phyloP scores from a whole-genome alignment of 257 asterid species.

The Penstemon newberryi region DNA sequence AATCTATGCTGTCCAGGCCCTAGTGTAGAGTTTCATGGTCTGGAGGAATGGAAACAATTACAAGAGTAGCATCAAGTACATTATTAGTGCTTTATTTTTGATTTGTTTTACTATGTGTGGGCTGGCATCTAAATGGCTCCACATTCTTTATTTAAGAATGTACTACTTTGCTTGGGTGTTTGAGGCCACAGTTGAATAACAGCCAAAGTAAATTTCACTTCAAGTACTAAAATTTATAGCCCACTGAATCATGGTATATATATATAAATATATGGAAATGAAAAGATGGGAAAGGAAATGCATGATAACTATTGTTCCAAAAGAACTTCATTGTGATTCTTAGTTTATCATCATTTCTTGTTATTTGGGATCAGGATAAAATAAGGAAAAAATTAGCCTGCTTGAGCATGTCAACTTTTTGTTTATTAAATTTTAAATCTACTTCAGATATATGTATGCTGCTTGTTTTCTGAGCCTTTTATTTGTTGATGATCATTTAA shows the following conservation, averaged over 20 bases:
- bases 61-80: background rate
- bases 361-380: conserved; percentile 17
- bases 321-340: background rate
- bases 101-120: conserved; percentile 5
- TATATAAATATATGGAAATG: background rate
- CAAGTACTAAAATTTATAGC: background rate
- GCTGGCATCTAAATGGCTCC: background rate
- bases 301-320: background rate
- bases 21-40: no score
- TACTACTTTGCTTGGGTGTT: conserved; percentile 4
- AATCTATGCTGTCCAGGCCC: no score
- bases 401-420: background rate
- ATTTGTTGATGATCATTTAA: conserved; percentile 19
- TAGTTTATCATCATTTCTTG: background rate
- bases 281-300: background rate
- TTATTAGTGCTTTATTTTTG: background rate
- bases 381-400: conserved; percentile 14
- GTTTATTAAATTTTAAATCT: background rate
- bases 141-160: conserved; percentile 11
- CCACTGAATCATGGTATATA: background rate
- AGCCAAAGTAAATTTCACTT: background rate
- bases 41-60: no score
- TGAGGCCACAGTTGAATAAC: background rate
- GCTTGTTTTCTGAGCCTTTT: conserved; percentile 25
- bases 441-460: conserved; percentile 9